Evolutionary conservation across 768 basidiomycete species (phyloP), one percentile per base, ranked within the genome.

Genomic region (Xerocomellus intermedius): DNA sequence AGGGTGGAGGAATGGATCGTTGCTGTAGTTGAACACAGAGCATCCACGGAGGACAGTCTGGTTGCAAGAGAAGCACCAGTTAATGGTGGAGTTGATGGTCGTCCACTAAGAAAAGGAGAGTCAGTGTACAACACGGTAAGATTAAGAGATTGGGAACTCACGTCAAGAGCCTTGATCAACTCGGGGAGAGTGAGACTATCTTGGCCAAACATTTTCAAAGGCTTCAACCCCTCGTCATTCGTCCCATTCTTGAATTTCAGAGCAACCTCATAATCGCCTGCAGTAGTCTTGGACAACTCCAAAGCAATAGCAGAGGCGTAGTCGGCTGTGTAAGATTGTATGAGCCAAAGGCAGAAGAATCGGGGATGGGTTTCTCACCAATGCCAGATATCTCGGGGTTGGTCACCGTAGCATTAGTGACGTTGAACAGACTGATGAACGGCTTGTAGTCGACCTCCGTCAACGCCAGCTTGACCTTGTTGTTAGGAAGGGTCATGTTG

Each of bases 191-290:
- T 54, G 21, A 70, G 56, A 42, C 26, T 70, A 26, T 69, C 38
- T 39, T 63, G 58, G 46, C 83, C 86, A 64, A 89, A 91, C 73
- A 87, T 84, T 60, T 87, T 79, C 64, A 90, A 68, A 42, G 83
- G 79, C 51, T 77, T 67, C 76, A 87, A 87, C 57, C 71, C 73
- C 17, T 74, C 73, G 50, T 77, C 65, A 9, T 54, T 42, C 22
- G 90, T 89, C 32, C 89, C 89, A 67, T 92, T 92, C 79, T 83
- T 86, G 80, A 91, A 90, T 70, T 82, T 85, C 82, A 91, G 77
- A 59, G 89, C 83, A 64, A 92, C 86, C 42, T 84, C 79, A 58
- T 82, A 77, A 50, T 89, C 83, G 30, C 86, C 86, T 19, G 84
- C 79, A 50, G 79, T 77, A 24, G 82, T 80, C 48, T 82, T 77